Percentiles rank a stretch among this genome's conserved stretches.
Evolutionary conservation across 106 monocot species (phyloP).

Genomic region (Acorus calamus): DNA sequence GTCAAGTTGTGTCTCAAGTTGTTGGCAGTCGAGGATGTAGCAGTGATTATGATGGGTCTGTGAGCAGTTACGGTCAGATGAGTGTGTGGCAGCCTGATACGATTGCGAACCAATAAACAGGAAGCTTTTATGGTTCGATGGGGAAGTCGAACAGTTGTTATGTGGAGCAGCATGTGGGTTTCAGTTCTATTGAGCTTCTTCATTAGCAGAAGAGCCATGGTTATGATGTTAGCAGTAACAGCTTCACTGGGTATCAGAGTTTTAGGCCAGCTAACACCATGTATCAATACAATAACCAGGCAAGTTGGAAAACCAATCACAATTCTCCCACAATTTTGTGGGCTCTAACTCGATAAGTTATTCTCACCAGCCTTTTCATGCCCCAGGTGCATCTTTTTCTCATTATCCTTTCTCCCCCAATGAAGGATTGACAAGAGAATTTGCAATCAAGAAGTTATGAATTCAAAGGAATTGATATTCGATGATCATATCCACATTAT

Average conservation of each 20-base stretch:
- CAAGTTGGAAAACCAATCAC: slow-evolving; percentile 18
- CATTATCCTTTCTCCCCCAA: slow-evolving; percentile 30
- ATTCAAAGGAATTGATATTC: too few relatives aligned
- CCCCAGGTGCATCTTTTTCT: slow-evolving; percentile 23
- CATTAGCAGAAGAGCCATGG: slow-evolving; percentile 13
- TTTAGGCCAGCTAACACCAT: slow-evolving; percentile 31
- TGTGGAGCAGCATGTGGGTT: slow-evolving; percentile 18
- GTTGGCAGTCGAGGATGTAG: slow-evolving; percentile 9
- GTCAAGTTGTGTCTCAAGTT: not conserved
- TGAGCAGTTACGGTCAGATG: slow-evolving; percentile 15
- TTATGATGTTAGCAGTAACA: slow-evolving; percentile 13
- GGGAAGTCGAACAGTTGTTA: slow-evolving; percentile 6
- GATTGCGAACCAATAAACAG: slow-evolving; percentile 21
- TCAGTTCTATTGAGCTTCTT: slow-evolving; percentile 18
- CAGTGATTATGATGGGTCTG: slow-evolving; percentile 15
- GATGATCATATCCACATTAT: too few relatives aligned
- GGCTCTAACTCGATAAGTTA: slow-evolving; percentile 17
- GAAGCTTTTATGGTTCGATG: slow-evolving; percentile 26
- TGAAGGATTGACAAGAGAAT: too few relatives aligned
- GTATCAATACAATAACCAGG: slow-evolving; percentile 28
- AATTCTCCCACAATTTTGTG: slow-evolving; percentile 33
- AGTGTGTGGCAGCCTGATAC: slow-evolving; percentile 31
- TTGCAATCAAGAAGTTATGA: too few relatives aligned
- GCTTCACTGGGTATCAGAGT: slow-evolving; percentile 13
- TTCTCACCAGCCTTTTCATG: slow-evolving; percentile 36